Evolutionary conservation across 495 filamentous ascomycete species (phyloP).

Genomic region (Rostrohypoxylon terebratum): DNA sequence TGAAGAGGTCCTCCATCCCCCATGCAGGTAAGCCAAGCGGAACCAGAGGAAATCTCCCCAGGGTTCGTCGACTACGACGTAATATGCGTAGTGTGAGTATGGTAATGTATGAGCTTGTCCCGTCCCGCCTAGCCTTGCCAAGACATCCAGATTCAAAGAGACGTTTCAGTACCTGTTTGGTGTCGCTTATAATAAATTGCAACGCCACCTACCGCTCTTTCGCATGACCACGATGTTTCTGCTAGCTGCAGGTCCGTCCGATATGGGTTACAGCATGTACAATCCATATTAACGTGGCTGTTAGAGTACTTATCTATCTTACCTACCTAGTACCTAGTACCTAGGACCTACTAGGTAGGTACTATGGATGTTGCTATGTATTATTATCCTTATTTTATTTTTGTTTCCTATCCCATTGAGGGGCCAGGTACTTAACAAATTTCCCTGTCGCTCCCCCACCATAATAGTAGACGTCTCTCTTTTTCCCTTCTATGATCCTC

Average conservation of each 20-base stretch:
- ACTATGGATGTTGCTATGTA: no score
- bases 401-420: slow-evolving; percentile 36
- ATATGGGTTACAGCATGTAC: slow-evolving; percentile 28
- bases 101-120: slow-evolving; percentile 34
- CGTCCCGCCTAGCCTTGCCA: slow-evolving; percentile 42
- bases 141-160: slow-evolving; percentile 44
- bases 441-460: slow-evolving; percentile 37
- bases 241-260: slow-evolving; percentile 24
- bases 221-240: slow-evolving; percentile 28
- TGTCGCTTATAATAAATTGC: slow-evolving; percentile 31
- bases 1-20: slow-evolving; percentile 21
- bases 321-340: no score
- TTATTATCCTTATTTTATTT: slow-evolving; percentile 34
- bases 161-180: slow-evolving; percentile 42
- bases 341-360: no score
- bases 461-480: slow-evolving; percentile 31
- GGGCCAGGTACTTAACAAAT: slow-evolving; percentile 6
- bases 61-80: slow-evolving; percentile 35
- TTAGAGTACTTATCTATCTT: slow-evolving; percentile 28
- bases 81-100: not conserved
- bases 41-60: slow-evolving; percentile 28
- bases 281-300: slow-evolving; percentile 20
- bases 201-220: slow-evolving; percentile 42
- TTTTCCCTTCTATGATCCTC: slow-evolving; percentile 29
- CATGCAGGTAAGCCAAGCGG: slow-evolving; percentile 42